Base-by-base conservation (phyloP, 306 rosid genomes). In the Medicago ruthenica region DNA sequence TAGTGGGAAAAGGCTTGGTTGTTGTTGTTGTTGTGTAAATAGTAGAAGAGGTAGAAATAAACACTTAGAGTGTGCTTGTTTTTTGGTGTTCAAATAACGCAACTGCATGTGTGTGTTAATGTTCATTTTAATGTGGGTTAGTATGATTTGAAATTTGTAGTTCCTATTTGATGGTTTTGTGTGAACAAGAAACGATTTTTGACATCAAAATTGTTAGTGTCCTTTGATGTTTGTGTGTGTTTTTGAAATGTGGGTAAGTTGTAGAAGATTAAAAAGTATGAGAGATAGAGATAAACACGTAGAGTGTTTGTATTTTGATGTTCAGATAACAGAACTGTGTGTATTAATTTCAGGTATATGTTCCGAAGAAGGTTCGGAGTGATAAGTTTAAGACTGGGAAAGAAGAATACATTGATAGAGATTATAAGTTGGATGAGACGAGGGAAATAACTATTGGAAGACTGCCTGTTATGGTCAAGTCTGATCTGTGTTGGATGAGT, bases 401-500 rank as follows among this genome's bases (percentile, higher is more conserved):
- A 61, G 96, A 87, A 40, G 84, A 88, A 51, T 81, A 24, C 48
- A 64, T 90, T n/a, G 93, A 90, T 13, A 86, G 34, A 58, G 70
- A 80, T 7, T 24, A 36, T 57, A 0, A 83, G 4, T 80, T 34
- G 71, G 76, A 81, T 7, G 96, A 90, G 0, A 63, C 16, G 54
- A 87, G 93, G 80, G 96, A 90, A 31, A 75, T 90, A 4, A 80
- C 83, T 13, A 82, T 92, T 21, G 99, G 99, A 36, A 89, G 91
- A 61, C 58, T 95, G 74, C 97, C 99, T 61, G 95, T 95, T 34
- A 95, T 95, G 99, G 97, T 95, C 36, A 95, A 80, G 81, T 92
- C 99, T 50, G 88, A 95, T 81, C 71, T 95, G 12, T 95, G 99
- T 67, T 90, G 96, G 93, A 89, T 84, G 97, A 95, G 87, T 69